Evolutionary conservation across 2,329 filamentous ascomycete genomes (phyloP), one percentile per base, ranked within the genome.

Genomic region (Stagonosporopsis rhizophila): DNA sequence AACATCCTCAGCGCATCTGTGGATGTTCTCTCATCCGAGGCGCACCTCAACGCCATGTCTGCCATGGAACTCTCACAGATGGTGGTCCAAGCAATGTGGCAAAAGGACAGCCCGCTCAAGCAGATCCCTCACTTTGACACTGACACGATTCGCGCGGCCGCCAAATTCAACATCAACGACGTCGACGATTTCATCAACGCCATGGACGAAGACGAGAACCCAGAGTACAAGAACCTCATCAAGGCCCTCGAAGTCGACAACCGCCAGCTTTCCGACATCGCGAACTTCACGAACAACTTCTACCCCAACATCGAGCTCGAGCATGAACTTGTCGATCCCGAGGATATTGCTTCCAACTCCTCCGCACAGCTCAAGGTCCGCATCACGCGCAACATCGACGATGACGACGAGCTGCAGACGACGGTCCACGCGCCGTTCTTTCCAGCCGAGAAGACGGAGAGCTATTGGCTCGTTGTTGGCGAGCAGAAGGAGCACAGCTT

Each of bases 11-110:
- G 91, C 73, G 94, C 95, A 20, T 91, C 89, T 69, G 95, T 98
- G 20, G 95, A 99, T 74, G 92, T 99, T 15, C 84, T 99, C 32
- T 96, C 92, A 9, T 97, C 93, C 0, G 93, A 99, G 68, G 95
- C 94, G 14, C 92, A 97, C 69, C 84, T 99, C 60, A 99, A 99
- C 73, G 94, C 95, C 58, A 96, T 97, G 89, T 93, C 89, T 69
- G 95, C 95, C 25, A 99, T 99, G 94, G 95, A 99, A 76, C 92
- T 99, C 85, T 96, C 91, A 12, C 95, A 99, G 74, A 99, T 99
- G 95, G 91, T 96, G 49, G 93, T 99, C 3, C 95, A 99, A 79
- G 93, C 90, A 45, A 96, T 98, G 91, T 99, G 95, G 95, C 94
- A 99, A 78, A 90, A 93, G 55, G 95, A 99, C 76, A 96, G 91